Evolutionary conservation across 805 yeast species (phyloP).

Genomic region (Suhomyces emberorum): DNA sequence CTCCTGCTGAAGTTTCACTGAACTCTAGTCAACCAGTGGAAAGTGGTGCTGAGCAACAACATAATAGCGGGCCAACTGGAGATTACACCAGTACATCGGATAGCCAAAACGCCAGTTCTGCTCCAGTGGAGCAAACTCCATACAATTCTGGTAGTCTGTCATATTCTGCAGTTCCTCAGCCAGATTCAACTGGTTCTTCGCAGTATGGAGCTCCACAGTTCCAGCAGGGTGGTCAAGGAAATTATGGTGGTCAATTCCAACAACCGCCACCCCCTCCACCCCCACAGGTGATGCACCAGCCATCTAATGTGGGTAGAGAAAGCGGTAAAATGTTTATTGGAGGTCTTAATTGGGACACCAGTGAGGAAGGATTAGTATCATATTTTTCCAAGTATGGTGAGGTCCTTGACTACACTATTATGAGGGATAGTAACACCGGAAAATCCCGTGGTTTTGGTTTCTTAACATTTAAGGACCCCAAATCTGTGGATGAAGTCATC

Average conservation of each 20-base stretch:
- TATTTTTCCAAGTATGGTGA: constrained; percentile 89
- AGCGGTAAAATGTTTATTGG: constrained; percentile 94
- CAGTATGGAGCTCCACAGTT: background rate
- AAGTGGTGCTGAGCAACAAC: background rate
- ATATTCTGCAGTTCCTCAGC: no score
- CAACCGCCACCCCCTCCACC: constrained; percentile 1
- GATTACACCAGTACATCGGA: constrained; percentile 1
- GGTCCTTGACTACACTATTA: constrained; percentile 81
- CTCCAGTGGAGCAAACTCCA: no score
- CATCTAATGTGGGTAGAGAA: constrained; percentile 46
- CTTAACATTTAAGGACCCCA: constrained; percentile 77
- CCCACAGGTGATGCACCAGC: constrained; percentile 14
- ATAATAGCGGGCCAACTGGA: background rate
- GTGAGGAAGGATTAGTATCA: constrained; percentile 77
- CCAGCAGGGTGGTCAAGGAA: constrained; percentile 12
- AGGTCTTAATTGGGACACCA: constrained; percentile 97
- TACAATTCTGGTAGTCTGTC: no score
- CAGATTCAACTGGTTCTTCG: no score
- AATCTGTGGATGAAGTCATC: constrained; percentile 81
- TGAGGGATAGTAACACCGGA: constrained; percentile 86
- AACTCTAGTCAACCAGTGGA: background rate
- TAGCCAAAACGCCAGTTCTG: constrained; percentile 12
- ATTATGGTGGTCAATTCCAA: constrained; percentile 1
- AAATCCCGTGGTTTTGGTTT: constrained; percentile 95
- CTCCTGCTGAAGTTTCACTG: constrained; percentile 1